Base-by-base conservation (phyloP, 495 filamentous ascomycete genomes). In the Aspergillus wentii region DNA sequence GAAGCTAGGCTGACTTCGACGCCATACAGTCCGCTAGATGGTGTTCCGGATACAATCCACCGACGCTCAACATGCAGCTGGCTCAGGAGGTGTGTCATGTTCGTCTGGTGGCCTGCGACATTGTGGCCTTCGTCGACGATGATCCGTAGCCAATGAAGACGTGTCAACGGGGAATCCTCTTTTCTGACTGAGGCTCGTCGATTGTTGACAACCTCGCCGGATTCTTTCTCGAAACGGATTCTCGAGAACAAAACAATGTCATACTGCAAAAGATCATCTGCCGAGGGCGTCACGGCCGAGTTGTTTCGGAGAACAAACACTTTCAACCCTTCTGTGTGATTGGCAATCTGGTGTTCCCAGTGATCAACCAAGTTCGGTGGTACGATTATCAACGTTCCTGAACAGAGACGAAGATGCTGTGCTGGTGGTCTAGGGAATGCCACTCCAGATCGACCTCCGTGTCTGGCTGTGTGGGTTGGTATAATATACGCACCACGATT, bases 41-140 rank as follows among this genome's bases (percentile, higher is more conserved):
- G 91, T 0, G 91, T 97, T 36, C 90, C 91, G 2, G 87, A 92
- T 3, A 95, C 85, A 11, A 95, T 75, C 91, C 91, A 97, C 15
- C 83, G 77, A 8, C 86, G 74, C 22, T 88, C 77, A 16, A 87
- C 72, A 20, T 76, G 71, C 5, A 97, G 67, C 32, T 74, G 69
- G 15, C 83, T 75, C 0, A 91, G 64, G 7, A 87, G 72, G 19
- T 74, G 67, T 25, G 83, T 74, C 25, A 88, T 69, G 30, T 85
- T 82, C 11, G 76, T 82, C 39, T 72, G 78, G 23, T 65, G 64
- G 4, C 73, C 67, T 0, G 83, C 83, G 27, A 94, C 79, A 28
- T 75, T 82, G 53, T 96, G 88, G 1, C 91, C 91, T 71, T 97
- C 91, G 38, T 97, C 91, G 21, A 94, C 80, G 23, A 97, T 88